Evolutionary conservation across 106 monocot genomes (phyloP).

Genomic region (Agapanthus africanus): DNA sequence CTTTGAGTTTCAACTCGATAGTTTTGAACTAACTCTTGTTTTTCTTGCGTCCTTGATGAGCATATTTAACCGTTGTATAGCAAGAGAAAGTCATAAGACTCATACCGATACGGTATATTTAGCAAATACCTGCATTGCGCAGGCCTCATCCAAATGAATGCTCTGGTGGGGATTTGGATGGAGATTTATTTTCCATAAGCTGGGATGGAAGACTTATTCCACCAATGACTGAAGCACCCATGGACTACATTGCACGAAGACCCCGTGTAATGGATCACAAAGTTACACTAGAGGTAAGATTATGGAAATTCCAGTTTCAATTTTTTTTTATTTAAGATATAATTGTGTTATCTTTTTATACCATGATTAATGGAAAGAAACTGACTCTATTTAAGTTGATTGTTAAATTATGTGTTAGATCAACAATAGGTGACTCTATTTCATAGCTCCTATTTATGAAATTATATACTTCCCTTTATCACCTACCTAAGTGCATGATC

Average conservation of each 20-base stretch:
- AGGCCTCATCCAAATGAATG: slow-evolving; percentile 99
- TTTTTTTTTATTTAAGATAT: background rate
- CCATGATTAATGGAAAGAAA: background rate
- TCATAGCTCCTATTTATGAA: background rate
- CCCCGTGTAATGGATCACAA: slow-evolving; percentile 78
- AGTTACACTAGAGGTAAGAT: slow-evolving; percentile 63
- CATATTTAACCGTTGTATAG: background rate
- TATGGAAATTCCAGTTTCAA: background rate
- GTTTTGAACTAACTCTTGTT: background rate
- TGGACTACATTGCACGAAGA: slow-evolving; percentile 80
- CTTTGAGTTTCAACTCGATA: background rate
- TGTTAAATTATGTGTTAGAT: too few species aligned
- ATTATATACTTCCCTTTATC: background rate
- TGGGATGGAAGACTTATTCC: slow-evolving; percentile 92
- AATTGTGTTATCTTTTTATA: background rate
- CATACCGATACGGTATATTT: background rate
- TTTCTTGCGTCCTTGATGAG: background rate
- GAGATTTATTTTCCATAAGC: slow-evolving; percentile 72
- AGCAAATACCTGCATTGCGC: background rate
- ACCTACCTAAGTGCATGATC: too few species aligned
- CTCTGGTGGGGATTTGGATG: slow-evolving; percentile 98
- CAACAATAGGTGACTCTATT: too few species aligned
- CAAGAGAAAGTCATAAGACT: background rate
- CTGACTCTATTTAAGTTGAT: background rate
- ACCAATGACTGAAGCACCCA: slow-evolving; percentile 43